phyloP scores from a whole-genome alignment of 768 basidiomycete species.

The Leccinum truebloodii region DNA sequence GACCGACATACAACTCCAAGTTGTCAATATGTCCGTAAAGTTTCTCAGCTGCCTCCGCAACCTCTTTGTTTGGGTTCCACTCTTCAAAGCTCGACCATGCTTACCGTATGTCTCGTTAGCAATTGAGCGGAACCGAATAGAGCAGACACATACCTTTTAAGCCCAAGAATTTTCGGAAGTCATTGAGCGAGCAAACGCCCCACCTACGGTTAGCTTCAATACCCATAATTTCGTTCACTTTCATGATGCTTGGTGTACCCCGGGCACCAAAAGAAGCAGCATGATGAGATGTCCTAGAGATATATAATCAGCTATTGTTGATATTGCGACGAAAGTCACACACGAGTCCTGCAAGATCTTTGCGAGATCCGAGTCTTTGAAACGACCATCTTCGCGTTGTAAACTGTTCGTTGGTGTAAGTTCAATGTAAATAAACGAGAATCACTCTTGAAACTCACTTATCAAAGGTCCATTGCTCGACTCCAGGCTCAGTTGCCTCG shows the following conservation, averaged over 20 bases:
- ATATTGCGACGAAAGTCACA: slow-evolving; percentile 25
- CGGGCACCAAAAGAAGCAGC: slow-evolving; percentile 77
- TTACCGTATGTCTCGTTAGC: slow-evolving; percentile 27
- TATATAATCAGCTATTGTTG: not conserved
- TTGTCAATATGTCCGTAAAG: slow-evolving; percentile 76
- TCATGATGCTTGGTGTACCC: slow-evolving; percentile 74
- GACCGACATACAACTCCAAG: slow-evolving; percentile 79
- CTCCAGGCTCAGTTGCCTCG: slow-evolving; percentile 43
- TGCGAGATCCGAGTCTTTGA: slow-evolving; percentile 74
- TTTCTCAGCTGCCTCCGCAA: slow-evolving; percentile 72
- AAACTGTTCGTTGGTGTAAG: slow-evolving; percentile 41
- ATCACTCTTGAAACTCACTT: slow-evolving; percentile 37
- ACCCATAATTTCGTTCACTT: slow-evolving; percentile 80
- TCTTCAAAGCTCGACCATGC: slow-evolving; percentile 72
- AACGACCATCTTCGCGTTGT: slow-evolving; percentile 58
- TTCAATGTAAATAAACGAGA: slow-evolving; percentile 2
- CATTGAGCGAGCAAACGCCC: slow-evolving; percentile 84
- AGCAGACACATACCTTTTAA: slow-evolving; percentile 57
- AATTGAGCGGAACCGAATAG: not conserved
- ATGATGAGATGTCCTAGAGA: slow-evolving; percentile 61
- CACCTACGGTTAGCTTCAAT: slow-evolving; percentile 74
- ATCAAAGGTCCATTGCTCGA: slow-evolving; percentile 68
- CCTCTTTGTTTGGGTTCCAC: slow-evolving; percentile 75
- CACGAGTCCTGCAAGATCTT: slow-evolving; percentile 66
- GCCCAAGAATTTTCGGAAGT: slow-evolving; percentile 81